Percentiles rank a stretch among this genome's conserved stretches.
Conservation (phyloP, 805 yeast genomes). For the Priceomyces melissophilus region DNA sequence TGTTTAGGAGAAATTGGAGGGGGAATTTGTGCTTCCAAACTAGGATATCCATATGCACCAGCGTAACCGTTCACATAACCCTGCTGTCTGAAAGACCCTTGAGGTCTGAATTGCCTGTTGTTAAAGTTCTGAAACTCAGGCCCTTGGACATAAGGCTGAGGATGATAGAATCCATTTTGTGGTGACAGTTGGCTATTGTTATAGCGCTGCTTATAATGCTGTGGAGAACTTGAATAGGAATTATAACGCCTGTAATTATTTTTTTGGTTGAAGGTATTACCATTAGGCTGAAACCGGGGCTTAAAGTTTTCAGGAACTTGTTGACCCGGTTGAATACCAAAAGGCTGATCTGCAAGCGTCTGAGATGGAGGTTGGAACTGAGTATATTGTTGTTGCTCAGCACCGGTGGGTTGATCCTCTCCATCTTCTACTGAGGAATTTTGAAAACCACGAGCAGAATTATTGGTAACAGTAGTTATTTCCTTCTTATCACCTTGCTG, state of each 20-base stretch:
- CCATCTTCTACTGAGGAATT: constrained; percentile 3
- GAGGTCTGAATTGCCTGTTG: constrained; percentile 24
- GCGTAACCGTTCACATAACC: constrained; percentile 11
- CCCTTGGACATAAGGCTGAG: constrained; percentile 25
- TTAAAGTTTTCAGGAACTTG: constrained; percentile 11
- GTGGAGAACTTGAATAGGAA: constrained; percentile 13
- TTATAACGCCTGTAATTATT: constrained; percentile 28
- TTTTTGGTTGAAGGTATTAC: constrained; percentile 13
- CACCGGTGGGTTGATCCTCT: background rate
- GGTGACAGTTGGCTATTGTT: constrained; percentile 17
- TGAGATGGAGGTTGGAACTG: constrained; percentile 5
- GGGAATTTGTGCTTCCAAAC: constrained; percentile 32
- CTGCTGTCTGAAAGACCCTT: constrained; percentile 19
- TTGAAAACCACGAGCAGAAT: constrained; percentile 1
- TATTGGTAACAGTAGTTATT: background rate
- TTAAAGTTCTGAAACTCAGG: constrained; percentile 22
- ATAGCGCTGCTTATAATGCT: constrained; percentile 15
- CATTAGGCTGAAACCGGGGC: constrained; percentile 9
- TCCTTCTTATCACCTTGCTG: constrained; percentile 5
- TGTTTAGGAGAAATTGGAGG: constrained; percentile 48
- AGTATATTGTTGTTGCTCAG: constrained; percentile 6
- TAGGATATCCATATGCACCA: constrained; percentile 9
- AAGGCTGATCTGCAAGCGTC: constrained; percentile 1
- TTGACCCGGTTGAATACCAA: constrained; percentile 2
- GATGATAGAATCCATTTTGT: constrained; percentile 30